phyloP scores from a whole-genome alignment of 495 filamentous ascomycete genomes.

The Trichoderma virens region DNA sequence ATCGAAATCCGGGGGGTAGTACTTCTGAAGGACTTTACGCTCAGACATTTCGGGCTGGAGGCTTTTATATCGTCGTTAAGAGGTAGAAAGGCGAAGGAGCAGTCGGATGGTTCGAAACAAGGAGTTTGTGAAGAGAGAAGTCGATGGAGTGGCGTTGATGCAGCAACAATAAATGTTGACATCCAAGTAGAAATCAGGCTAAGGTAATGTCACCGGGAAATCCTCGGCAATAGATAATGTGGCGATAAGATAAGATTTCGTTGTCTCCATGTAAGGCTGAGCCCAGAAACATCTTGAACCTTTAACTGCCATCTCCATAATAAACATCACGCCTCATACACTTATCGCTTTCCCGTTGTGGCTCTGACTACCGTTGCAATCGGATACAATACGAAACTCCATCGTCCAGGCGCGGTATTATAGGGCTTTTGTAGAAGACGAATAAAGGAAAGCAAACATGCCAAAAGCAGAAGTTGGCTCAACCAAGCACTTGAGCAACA shows the following conservation, averaged over 20 bases:
- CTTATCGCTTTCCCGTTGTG: neutral
- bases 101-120: neutral
- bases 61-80: neutral
- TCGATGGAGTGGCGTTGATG: neutral
- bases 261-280: conserved; percentile 1
- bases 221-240: neutral
- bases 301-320: neutral
- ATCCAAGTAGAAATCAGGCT: conserved; percentile 1
- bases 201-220: neutral
- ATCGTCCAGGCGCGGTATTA: neutral
- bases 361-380: neutral
- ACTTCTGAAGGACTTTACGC: conserved; percentile 37
- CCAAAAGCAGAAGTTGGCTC: conserved; percentile 84
- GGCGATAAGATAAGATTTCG: neutral
- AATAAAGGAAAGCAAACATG: conserved; percentile 51
- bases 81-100: neutral
- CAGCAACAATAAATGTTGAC: neutral
- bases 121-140: neutral
- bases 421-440: no score
- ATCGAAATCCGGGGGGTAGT: conserved; percentile 98
- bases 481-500: conserved; percentile 79
- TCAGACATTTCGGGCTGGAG: conserved; percentile 5
- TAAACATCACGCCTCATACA: neutral
- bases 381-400: conserved; percentile 2
- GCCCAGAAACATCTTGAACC: no score